These are phyloP conservation scores for Phaeotremella skinneri DNA, from an alignment of 768 basidiomycete species.

Conservation along the genomic window DNA sequence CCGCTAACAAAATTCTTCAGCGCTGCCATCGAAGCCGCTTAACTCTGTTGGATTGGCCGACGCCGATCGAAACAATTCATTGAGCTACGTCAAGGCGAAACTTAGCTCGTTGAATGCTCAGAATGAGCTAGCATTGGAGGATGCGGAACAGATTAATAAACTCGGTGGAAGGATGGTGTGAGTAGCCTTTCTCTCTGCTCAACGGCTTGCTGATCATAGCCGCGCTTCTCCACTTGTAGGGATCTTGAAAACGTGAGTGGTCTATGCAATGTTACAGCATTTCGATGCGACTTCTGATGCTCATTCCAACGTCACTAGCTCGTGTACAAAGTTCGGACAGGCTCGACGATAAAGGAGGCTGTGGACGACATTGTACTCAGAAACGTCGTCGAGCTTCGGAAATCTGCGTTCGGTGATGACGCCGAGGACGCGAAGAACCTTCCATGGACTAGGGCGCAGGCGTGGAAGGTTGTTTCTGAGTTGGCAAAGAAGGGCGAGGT, in stretches of 20 bases:
- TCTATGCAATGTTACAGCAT: neutral
- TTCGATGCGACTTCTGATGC: neutral
- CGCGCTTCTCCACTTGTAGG: neutral
- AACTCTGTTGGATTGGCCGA: constrained; percentile 76
- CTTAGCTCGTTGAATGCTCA: constrained; percentile 56
- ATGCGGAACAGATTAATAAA: constrained; percentile 63
- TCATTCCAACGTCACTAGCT: constrained; percentile 56
- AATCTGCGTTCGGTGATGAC: constrained; percentile 92
- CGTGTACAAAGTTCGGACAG: constrained; percentile 77
- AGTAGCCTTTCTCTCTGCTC: constrained; percentile 1
- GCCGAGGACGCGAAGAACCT: constrained; percentile 77
- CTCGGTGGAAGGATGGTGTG: constrained; percentile 82
- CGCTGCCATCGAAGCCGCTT: constrained; percentile 79
- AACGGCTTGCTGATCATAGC: neutral
- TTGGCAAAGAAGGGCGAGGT: constrained; percentile 64
- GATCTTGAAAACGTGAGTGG: constrained; percentile 40
- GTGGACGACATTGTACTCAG: constrained; percentile 85
- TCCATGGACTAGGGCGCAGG: constrained; percentile 82
- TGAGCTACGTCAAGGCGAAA: constrained; percentile 78
- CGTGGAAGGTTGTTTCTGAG: constrained; percentile 74
- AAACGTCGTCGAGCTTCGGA: constrained; percentile 76
- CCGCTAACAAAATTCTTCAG: constrained; percentile 53
- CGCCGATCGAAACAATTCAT: constrained; percentile 74
- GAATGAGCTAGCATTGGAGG: constrained; percentile 44
- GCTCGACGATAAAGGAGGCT: constrained; percentile 69